Evolutionary conservation across 495 filamentous ascomycete genomes (phyloP), one percentile per base, ranked within the genome.

Genomic region (Echria macrotheca): DNA sequence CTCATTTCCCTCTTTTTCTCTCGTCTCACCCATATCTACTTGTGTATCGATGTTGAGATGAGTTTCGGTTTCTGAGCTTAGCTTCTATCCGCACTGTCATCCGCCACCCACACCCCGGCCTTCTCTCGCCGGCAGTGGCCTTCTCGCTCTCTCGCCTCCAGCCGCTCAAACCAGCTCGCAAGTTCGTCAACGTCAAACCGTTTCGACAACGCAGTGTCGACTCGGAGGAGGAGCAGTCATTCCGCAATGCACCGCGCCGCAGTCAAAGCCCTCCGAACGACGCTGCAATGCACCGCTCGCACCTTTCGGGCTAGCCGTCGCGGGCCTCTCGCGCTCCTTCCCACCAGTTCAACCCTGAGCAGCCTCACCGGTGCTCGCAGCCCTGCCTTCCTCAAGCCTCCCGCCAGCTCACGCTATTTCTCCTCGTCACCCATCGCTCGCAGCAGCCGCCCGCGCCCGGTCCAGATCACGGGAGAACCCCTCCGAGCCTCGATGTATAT

Each of bases 401-500:
- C 44, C 22, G 10, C 25, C 24, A 44, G 44, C 42, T n/a, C 52
- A 55, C 48, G 48, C 39, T 25, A 57, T 49, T 37, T 60, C 24
- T 50, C 44, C 10, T 58, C 57, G 6, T 44, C 61, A 4, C 38
- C 57, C 31, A 31, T 58, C n/a, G 19, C 47, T 26, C 49, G 40
- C 28, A 45, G 55, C 12, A 55, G 35, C 47, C 54, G 51, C 52
- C 49, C 54, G 21, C 55, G 39, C 19, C 51, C 55, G 25, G 49
- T 58, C 31, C 49, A 59, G 59, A 53, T 52, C 12, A 53, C 66
- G 47, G 50, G 47, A 52, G 65, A 68, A 44, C 69, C 70, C 47
- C 65, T 74, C 26, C 69, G 60, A 44, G 71, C 73, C 31, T 75
- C 73, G 50, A 76, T 76, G 73, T 74, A 70, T 57, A 47, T 72